Base-by-base conservation (phyloP, 176 grass and related monocot species). In the Eragrostis curvula region DNA sequence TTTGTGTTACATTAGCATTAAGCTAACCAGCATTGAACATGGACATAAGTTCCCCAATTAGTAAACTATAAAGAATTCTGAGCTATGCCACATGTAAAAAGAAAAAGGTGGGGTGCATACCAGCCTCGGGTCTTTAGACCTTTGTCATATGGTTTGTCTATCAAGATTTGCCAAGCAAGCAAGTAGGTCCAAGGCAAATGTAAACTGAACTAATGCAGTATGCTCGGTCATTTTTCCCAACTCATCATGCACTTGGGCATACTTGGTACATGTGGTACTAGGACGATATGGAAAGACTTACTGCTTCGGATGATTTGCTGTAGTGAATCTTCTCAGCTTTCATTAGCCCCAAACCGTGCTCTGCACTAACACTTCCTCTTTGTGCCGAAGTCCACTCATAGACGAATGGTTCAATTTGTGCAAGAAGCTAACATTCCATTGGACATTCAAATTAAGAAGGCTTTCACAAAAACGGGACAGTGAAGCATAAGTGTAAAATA, bases 301-400 rank as follows among this genome's bases (percentile, higher is more conserved):
- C 92, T 44, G 90, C 91, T 87, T 94, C 96, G 40, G 86, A 40
- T 69, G 96, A 90, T 83, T 98, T 98, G 83, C 96, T 98, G 81
- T 98, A 98, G 68, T 93, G 90, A 84, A 98, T 98, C 71, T 98
- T 95, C 68, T 98, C 85, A 20, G 92, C 90, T 93, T 98, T 98
- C 92, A 95, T 98, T 83, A 90, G 79, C 48, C 96, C 96, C 80
- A 95, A 80, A 1, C 96, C 96, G 45, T 98, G 96, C 82, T 95
- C 96, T 42, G 96, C 90, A 73, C 93, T 98, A 68, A 98, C 88
- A 84, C 96, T 98, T 90, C 96, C 96, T 91, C 91, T 95, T 44
- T 98, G 92, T 29, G 57, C 74, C 57, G 95, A 89, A 43, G 92
- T 97, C 95, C 95, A 97, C 84, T 97, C 95, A 36, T 94, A 98